These are phyloP conservation scores for Atalantia buxifolia DNA, from an alignment of 345 rosid genomes.

Conservation along the genomic window DNA sequence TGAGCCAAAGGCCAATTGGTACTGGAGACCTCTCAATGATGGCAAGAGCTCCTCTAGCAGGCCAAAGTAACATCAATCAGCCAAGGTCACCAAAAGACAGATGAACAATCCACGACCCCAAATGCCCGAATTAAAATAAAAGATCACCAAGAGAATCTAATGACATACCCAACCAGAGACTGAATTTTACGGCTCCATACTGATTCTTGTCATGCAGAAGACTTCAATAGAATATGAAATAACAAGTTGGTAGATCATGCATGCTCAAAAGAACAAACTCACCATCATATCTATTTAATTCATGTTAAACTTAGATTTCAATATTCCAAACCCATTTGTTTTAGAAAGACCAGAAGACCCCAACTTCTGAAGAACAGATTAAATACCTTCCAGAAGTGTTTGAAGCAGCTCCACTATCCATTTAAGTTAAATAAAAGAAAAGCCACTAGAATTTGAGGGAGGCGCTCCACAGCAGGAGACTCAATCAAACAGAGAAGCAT, in stretches of 20 bases:
- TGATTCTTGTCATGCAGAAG: slow-evolving; percentile 11
- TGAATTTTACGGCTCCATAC: background rate
- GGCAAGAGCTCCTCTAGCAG: slow-evolving; percentile 17
- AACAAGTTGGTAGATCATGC: background rate
- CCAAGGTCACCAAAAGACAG: background rate
- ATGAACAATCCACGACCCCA: slow-evolving; percentile 12
- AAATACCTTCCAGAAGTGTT: slow-evolving; percentile 62
- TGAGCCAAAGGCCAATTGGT: slow-evolving; percentile 18
- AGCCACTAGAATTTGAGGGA: slow-evolving; percentile 43
- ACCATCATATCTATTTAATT: background rate
- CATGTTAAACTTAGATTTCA: background rate
- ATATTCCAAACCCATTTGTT: slow-evolving; percentile 8
- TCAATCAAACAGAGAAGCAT: slow-evolving; percentile 52
- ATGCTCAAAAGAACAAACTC: background rate
- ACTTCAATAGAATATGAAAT: background rate
- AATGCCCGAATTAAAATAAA: background rate
- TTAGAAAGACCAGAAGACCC: slow-evolving; percentile 21
- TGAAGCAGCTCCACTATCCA: slow-evolving; percentile 57
- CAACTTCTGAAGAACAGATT: slow-evolving; percentile 47
- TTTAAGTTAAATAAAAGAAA: slow-evolving; percentile 47
- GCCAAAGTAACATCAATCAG: slow-evolving; percentile 8
- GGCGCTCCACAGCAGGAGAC: slow-evolving; percentile 48
- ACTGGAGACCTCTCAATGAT: background rate
- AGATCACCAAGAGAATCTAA: background rate
- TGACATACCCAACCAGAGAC: background rate